Conservation (phyloP, 129 eudicot genomes). For the Flaveria sonorensis region DNA sequence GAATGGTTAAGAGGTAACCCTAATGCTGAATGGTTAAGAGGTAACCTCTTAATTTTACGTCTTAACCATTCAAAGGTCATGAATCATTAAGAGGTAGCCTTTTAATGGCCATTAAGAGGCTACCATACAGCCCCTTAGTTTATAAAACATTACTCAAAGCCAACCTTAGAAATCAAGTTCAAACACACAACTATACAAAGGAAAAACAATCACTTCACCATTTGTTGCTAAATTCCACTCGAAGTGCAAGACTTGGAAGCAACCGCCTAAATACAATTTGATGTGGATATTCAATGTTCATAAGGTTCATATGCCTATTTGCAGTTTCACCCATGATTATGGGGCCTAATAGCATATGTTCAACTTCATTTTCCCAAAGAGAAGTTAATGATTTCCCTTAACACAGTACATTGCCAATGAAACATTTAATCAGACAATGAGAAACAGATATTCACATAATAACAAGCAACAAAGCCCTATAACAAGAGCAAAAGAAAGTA, state of each 20-base stretch:
- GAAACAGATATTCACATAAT: constrained; percentile 8
- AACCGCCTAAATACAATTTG: background rate
- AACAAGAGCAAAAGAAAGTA: constrained; percentile 6
- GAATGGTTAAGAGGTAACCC: too few species aligned
- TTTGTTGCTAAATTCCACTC: background rate
- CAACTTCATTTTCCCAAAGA: constrained; percentile 4
- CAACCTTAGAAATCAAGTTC: constrained; percentile 7
- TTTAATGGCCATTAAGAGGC: too few species aligned
- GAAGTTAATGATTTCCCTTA: constrained; percentile 4
- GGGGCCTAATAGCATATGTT: background rate
- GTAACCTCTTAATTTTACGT: too few species aligned
- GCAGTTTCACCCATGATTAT: background rate
- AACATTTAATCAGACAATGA: constrained; percentile 11
- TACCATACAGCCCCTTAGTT: too few species aligned
- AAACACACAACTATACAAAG: background rate
- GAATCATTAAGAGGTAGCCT: too few species aligned
- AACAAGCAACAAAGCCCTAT: background rate
- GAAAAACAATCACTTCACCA: background rate
- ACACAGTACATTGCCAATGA: background rate
- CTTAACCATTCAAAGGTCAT: too few species aligned
- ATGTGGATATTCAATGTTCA: background rate
- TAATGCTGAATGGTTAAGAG: too few species aligned
- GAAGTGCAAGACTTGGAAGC: background rate
- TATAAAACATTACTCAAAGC: background rate
- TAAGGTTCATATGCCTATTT: constrained; percentile 2